A percentile compares a stretch with the other conserved stretches of the same genome.
phyloP scores from a whole-genome alignment of 1,284 basidiomycete genomes.

The Leccinum variabile region DNA sequence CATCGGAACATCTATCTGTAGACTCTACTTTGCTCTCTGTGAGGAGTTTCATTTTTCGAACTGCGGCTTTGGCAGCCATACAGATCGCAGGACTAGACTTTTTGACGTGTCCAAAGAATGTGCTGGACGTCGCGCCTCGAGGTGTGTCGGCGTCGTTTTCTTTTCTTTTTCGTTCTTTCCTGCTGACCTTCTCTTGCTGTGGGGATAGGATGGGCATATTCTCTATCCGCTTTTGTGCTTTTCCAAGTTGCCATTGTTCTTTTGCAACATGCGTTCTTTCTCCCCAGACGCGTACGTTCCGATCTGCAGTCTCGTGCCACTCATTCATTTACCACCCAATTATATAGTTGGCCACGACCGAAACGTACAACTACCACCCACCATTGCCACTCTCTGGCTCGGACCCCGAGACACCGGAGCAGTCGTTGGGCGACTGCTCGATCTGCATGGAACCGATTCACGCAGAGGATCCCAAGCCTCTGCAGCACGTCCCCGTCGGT shows the following conservation, averaged over 20 bases:
- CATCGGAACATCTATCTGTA: conserved; percentile 72
- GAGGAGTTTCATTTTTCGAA: conserved; percentile 39
- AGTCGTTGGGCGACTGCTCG: conserved; percentile 78
- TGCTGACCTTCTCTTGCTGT: conserved; percentile 3
- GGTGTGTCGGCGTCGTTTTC: conserved; percentile 37
- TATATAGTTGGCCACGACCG: conserved; percentile 56
- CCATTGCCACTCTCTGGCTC: conserved; percentile 54
- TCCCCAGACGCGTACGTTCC: conserved; percentile 53
- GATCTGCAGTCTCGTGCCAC: background rate
- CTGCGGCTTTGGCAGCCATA: background rate
- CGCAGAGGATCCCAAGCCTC: conserved; percentile 46
- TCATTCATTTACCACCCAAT: conserved; percentile 1
- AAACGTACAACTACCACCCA: conserved; percentile 84
- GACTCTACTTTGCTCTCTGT: conserved; percentile 69
- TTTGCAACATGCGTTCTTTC: conserved; percentile 84
- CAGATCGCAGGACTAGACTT: conserved; percentile 56
- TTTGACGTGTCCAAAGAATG: conserved; percentile 79
- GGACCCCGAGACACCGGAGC: conserved; percentile 71
- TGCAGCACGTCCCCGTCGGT: conserved; percentile 34
- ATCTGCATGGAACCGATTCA: conserved; percentile 90
- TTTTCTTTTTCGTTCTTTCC: background rate
- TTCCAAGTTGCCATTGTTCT: conserved; percentile 67
- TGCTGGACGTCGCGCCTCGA: conserved; percentile 75
- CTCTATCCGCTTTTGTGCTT: conserved; percentile 60
- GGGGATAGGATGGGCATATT: conserved; percentile 63